These are phyloP conservation scores for Lolium perenne DNA, from an alignment of 176 grass and related monocot species.

Conservation along the genomic window DNA sequence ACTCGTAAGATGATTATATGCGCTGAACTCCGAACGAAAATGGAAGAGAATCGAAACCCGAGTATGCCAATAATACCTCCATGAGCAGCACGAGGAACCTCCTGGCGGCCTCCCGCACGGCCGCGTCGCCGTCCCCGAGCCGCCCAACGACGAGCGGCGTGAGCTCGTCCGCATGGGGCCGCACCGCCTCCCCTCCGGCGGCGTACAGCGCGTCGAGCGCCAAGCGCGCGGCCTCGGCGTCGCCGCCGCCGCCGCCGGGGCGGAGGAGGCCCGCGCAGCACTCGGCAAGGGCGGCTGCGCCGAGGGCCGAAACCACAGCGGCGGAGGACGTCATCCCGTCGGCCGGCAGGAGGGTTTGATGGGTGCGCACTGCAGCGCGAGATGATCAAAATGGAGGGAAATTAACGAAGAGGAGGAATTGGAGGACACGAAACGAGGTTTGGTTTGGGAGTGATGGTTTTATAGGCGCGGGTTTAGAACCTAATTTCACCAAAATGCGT, in stretches of 20 bases:
- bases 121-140: constrained; percentile 61
- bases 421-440: background rate
- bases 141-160: constrained; percentile 52
- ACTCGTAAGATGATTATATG: background rate
- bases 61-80: constrained; percentile 57
- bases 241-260: constrained; percentile 18
- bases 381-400: constrained; percentile 13
- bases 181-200: constrained; percentile 41
- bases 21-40: background rate
- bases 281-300: constrained; percentile 40
- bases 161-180: constrained; percentile 50
- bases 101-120: constrained; percentile 70
- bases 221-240: constrained; percentile 33
- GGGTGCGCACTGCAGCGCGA: background rate
- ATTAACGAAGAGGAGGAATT: background rate
- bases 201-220: constrained; percentile 55
- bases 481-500: background rate
- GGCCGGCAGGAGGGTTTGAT: background rate
- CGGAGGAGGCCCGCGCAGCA: constrained; percentile 52
- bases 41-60: background rate
- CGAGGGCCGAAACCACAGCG: constrained; percentile 15
- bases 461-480: constrained; percentile 31
- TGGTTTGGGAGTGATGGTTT: background rate
- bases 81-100: constrained; percentile 70
- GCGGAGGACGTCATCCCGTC: constrained; percentile 39